Conservation (phyloP, 805 yeast genomes). For the Kuraishia borneana region DNA sequence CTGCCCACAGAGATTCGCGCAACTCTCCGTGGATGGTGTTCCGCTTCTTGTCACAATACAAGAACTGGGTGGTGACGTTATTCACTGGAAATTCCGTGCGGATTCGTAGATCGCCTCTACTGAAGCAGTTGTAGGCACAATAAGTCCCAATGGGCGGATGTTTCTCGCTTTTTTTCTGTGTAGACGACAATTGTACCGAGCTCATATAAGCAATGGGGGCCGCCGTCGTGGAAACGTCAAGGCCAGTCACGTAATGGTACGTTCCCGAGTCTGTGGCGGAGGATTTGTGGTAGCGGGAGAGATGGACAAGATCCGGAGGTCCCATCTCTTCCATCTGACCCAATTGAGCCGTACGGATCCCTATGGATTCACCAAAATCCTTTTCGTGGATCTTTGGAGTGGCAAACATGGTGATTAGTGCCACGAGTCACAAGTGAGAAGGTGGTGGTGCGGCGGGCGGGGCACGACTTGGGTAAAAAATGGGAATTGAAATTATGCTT, state of each 20-base stretch:
- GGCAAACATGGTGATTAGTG: slow-evolving; percentile 7
- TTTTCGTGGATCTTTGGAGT: slow-evolving; percentile 30
- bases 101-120: slow-evolving; percentile 64
- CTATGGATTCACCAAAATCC: slow-evolving; percentile 40
- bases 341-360: slow-evolving; percentile 32
- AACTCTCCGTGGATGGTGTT: slow-evolving; percentile 42
- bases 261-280: slow-evolving; percentile 38
- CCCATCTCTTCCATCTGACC: slow-evolving; percentile 45
- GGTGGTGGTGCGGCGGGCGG: no score
- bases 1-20: slow-evolving; percentile 53
- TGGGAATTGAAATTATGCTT: not conserved
- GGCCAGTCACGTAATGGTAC: slow-evolving; percentile 42
- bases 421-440: not conserved
- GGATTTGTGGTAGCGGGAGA: slow-evolving; percentile 30
- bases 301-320: slow-evolving; percentile 61
- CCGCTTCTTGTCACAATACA: slow-evolving; percentile 37
- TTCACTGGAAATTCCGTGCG: slow-evolving; percentile 44
- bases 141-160: slow-evolving; percentile 34
- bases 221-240: slow-evolving; percentile 39
- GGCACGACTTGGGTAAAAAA: not conserved
- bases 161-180: slow-evolving; percentile 7
- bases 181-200: slow-evolving; percentile 25
- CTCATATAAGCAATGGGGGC: slow-evolving; percentile 47
- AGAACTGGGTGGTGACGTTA: slow-evolving; percentile 28
- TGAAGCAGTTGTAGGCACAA: slow-evolving; percentile 66